Evolutionary conservation across 1,284 basidiomycete genomes (phyloP), one percentile per base, ranked within the genome.

Genomic region (Fomes fomentarius): DNA sequence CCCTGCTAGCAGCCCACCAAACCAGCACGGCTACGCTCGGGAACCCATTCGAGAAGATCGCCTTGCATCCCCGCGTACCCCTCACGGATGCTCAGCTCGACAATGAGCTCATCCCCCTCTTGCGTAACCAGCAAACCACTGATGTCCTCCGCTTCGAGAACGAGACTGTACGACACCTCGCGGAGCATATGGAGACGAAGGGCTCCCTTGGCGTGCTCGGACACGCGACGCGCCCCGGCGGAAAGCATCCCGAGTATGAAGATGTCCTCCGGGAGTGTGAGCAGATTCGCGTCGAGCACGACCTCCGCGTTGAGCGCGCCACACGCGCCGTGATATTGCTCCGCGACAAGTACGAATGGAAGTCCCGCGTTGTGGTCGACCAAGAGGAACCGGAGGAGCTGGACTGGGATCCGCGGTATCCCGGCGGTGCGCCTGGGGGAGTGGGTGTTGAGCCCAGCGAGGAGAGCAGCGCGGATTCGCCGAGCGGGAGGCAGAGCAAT

Each of bases 321-420:
- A 77, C 85, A 17, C 75, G 84, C 31, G 89, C 90, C 0, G 88
- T 92, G 8, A 77, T 76, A 38, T 83, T 91, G 78, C 71, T 92
- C 6, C 74, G 78, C 50, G 90, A 92, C 50, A 87, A 82, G 68
- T 91, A 85, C 66, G 88, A 91, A 47, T 90, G 88, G 86, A 85
- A 84, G 63, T 80, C 83, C 55, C 76, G 89, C 28, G 85, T 91
- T 15, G 81, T 79, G 55, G 87, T 89, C 22, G 84, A 87, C 62
- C 81, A 83, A 35, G 85, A 85, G 57, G 89, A 91, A 65, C 86
- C 86, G 3, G 87, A 91, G 61, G 88, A 90, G 56, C 70, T 88
- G 40, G 82, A 82, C 30, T 88, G 83, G 81, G 83, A 86, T 56
- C 81, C 84, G 4, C 72, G 80, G 26, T 26, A 73, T 8, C 73